Base-by-base conservation (phyloP, 169 alveolate genomes). In the Besnoitia besnoiti region DNA sequence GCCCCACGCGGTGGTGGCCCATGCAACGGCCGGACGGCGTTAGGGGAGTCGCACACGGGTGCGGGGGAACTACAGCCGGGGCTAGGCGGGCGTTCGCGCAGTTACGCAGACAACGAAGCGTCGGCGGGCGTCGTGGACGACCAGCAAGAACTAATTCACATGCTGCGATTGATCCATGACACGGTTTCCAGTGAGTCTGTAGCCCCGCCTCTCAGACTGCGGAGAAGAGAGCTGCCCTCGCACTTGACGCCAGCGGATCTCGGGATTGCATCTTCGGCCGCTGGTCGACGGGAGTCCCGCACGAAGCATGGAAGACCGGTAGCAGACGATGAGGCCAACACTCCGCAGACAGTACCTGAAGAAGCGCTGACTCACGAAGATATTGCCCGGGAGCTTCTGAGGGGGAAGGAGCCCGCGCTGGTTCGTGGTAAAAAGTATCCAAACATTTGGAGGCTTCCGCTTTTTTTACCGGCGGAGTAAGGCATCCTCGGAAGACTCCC, bases 161-260 rank as follows among this genome's bases (percentile, higher is more conserved):
- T 2, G 82, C 82, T 73, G n/a, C 24, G 16, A 30, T 73, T 73
- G 82, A n/a, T 37, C 14, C 47, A n/a, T 10, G n/a, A n/a, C 47
- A 7, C 47, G 39, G 39, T 37, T 73, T 3, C 82, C n/a, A 10
- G 16, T 73, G 82, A 35, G 14, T 4, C 82, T 7, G 8, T 73
- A 19, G 46, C 46, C 14, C 82, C 82, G 8, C 82, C 82, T 30
- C 82, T 73, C n/a, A 7, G 82, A 73, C 82, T 27, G 10, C 39
- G 82, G n/a, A 39, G 82, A n/a, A 39, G 82, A 10, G 82, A 73
- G 46, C 82, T 73, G 47, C 82, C 82, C 8, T 73, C 82, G 47
- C 10, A 73, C 24, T 5, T 55, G 33, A 8, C 67, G 12, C n/a
- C 67, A n/a, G 67, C 67, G 67, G 67, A 55, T 19, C 30, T 55